Conservation (phyloP, 768 basidiomycete species). For the Trametes gibbosa region DNA sequence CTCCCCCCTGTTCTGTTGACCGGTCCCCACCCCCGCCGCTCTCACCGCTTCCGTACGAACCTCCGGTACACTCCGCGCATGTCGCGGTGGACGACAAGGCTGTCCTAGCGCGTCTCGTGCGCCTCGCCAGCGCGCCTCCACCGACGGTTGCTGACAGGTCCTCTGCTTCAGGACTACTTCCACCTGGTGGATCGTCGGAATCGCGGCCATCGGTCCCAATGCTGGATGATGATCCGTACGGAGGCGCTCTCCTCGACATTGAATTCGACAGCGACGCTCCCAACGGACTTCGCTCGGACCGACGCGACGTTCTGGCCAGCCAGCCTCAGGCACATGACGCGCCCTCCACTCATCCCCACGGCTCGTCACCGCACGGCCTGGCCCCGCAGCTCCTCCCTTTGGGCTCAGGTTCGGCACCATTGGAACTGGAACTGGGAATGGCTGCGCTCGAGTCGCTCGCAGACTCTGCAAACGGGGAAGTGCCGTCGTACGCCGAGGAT, state of each 20-base stretch:
- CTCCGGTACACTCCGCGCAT: constrained; percentile 27
- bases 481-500: constrained; percentile 21
- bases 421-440: neutral
- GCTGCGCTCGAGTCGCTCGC: neutral
- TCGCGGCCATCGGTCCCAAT: constrained; percentile 17
- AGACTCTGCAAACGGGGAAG: constrained; percentile 4
- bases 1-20: neutral
- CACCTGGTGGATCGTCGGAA: constrained; percentile 10
- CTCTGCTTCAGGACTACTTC: neutral
- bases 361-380: neutral
- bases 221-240: constrained; percentile 24
- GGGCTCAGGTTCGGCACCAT: neutral
- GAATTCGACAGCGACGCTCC: constrained; percentile 6
- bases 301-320: neutral
- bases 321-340: constrained; percentile 5
- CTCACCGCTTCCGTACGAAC: constrained; percentile 6
- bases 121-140: constrained; percentile 28
- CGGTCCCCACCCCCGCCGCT: neutral
- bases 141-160: constrained; percentile 1
- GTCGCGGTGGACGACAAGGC: constrained; percentile 38
- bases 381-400: neutral
- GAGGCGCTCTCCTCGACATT: constrained; percentile 11
- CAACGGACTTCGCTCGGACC: neutral
- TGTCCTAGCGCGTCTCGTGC: constrained; percentile 31
- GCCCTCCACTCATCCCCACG: neutral